Evolutionary conservation across 129 eudicot species (phyloP).

Genomic region (Chrysanthemum lavandulifolium): DNA sequence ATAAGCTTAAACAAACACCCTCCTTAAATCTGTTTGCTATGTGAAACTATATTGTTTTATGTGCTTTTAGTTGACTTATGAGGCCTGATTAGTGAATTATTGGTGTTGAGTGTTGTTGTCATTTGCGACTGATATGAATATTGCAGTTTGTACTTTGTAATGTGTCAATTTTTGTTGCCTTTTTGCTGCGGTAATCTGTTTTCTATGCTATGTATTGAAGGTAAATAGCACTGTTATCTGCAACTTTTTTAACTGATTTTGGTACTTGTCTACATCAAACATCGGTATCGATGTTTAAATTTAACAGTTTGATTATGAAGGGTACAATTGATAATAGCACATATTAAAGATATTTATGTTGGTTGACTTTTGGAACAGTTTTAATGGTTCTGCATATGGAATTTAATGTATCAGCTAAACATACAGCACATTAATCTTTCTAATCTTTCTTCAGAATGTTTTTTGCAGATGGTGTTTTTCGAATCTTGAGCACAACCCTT

Average conservation of each 20-base stretch:
- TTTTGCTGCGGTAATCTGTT: too few species aligned
- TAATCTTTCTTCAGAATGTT: slow-evolving; percentile 37
- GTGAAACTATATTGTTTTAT: slow-evolving; percentile 5
- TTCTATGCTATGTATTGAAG: neutral
- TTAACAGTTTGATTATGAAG: too few species aligned
- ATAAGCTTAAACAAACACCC: too few species aligned
- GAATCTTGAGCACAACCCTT: slow-evolving; percentile 46
- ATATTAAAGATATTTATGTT: too few species aligned
- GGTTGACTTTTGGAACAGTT: too few species aligned
- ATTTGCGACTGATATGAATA: neutral
- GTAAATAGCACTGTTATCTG: slow-evolving; percentile 17
- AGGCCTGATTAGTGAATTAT: neutral
- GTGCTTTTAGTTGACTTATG: slow-evolving; percentile 8
- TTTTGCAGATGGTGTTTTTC: slow-evolving; percentile 60
- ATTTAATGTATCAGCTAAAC: slow-evolving; percentile 8
- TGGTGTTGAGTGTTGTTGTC: neutral
- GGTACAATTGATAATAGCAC: too few species aligned
- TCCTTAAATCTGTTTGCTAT: neutral
- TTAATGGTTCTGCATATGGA: too few species aligned
- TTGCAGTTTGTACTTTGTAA: too few species aligned
- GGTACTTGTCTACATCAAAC: neutral
- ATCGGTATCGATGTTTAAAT: neutral
- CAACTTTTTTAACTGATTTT: neutral
- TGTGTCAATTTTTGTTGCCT: too few species aligned
- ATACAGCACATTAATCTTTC: slow-evolving; percentile 38